A percentile compares a stretch with the other conserved stretches of the same genome.
These are phyloP conservation scores for Solanum pimpinellifolium DNA, from an alignment of 257 asterid genomes.

Conservation along the genomic window DNA sequence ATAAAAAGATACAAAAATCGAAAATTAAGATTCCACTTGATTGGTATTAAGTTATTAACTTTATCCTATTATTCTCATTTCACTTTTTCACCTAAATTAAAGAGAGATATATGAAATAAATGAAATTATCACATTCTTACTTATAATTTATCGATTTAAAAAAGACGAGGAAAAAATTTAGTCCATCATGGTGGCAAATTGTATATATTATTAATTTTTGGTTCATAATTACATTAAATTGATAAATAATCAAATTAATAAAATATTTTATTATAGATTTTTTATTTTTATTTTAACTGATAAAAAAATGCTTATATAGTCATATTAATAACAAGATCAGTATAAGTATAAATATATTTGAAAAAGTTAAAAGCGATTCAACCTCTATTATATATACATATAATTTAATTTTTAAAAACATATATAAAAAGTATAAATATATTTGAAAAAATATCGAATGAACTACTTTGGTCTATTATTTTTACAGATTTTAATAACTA, in stretches of 20 bases:
- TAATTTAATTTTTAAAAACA: no score
- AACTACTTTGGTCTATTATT: not conserved
- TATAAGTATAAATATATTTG: no score
- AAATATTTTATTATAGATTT: no score
- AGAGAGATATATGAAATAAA: not conserved
- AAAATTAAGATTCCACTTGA: no score
- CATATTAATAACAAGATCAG: not conserved
- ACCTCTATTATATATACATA: no score
- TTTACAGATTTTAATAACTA: not conserved
- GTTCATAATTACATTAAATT: not conserved
- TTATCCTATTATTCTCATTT: not conserved
- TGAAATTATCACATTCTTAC: not conserved
- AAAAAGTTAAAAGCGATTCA: not conserved
- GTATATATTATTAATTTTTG: no score
- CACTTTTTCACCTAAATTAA: not conserved
- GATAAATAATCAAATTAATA: not conserved
- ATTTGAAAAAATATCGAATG: no score
- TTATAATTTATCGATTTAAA: no score
- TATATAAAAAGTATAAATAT: not conserved
- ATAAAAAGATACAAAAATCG: no score
- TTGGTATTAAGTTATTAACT: no score
- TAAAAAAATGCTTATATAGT: no score
- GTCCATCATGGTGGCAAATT: not conserved
- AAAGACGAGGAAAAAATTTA: not conserved
- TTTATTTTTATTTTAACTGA: no score